Percentiles rank a stretch among this genome's conserved stretches.
phyloP scores from a whole-genome alignment of 495 filamentous ascomycete genomes.

The Penicillium desertorum region DNA sequence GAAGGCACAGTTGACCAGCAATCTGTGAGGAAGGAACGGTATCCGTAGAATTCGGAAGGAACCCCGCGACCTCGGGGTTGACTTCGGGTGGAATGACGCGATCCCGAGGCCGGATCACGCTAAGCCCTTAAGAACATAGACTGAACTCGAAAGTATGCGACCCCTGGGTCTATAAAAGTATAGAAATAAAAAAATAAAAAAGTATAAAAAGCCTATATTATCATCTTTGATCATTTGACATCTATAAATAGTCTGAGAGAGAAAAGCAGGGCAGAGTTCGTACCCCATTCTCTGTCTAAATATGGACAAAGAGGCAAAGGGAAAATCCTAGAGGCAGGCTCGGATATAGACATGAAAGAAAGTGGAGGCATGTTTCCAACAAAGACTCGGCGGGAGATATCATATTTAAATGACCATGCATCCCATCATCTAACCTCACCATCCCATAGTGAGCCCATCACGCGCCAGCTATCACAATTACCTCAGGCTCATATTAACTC shows the following conservation, averaged over 20 bases:
- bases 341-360: neutral
- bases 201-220: neutral
- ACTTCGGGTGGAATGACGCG: conserved; percentile 6
- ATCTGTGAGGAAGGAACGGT: neutral
- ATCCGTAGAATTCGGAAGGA: neutral
- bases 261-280: neutral
- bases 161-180: neutral
- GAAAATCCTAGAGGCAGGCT: neutral
- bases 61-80: conserved; percentile 4
- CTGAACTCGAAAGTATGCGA: neutral
- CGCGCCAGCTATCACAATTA: neutral
- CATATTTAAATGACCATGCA: neutral
- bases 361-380: neutral
- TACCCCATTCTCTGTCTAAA: neutral
- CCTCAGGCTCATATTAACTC: neutral
- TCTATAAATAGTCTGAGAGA: neutral
- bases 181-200: too few relatives aligned
- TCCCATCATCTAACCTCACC: neutral
- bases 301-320: conserved; percentile 4
- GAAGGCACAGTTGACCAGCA: conserved; percentile 12
- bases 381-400: neutral
- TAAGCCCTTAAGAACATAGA: neutral
- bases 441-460: neutral
- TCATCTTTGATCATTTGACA: neutral
- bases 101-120: neutral